Percentiles rank a stretch among this genome's conserved stretches.
Conservation (phyloP, 352 stramenopile species). For the Phytophthora sp. region DNA sequence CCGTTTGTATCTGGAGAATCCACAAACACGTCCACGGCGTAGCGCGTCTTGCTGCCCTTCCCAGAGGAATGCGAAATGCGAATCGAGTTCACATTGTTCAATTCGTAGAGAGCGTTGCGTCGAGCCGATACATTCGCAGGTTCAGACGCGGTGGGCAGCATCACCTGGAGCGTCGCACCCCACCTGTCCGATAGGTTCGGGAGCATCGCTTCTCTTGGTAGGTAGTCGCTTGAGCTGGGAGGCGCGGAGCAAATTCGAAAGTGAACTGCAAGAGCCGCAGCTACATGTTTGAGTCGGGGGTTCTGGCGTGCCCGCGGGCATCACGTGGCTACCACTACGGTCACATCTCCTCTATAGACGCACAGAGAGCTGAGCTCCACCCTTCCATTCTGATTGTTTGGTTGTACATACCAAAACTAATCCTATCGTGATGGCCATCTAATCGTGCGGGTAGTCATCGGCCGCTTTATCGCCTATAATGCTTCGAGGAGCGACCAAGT, state of each 20-base stretch:
- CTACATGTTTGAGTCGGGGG: too few species aligned
- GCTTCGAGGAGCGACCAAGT: background rate
- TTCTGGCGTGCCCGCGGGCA: too few species aligned
- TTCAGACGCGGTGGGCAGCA: background rate
- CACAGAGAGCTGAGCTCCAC: conserved; percentile 1
- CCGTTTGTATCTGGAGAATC: background rate
- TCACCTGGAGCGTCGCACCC: conserved; percentile 18
- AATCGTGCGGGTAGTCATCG: background rate
- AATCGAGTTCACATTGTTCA: conserved; percentile 22
- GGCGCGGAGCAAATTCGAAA: conserved; percentile 7
- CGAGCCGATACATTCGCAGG: background rate
- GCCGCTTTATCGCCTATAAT: conserved; percentile 13
- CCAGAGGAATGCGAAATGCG: conserved; percentile 9
- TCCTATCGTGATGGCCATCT: conserved; percentile 1
- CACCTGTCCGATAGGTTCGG: conserved; percentile 17
- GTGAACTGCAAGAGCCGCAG: conserved; percentile 6
- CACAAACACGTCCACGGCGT: conserved; percentile 11
- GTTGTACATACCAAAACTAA: background rate
- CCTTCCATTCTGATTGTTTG: background rate
- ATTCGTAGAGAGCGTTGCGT: conserved; percentile 1
- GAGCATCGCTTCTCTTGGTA: conserved; percentile 10
- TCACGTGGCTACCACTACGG: too few species aligned
- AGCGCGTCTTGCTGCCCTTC: conserved; percentile 12
- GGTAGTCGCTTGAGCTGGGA: background rate
- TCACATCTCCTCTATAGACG: background rate